These are phyloP conservation scores for Sparassis latifolia DNA, from an alignment of 1,284 basidiomycete genomes.

Conservation along the genomic window DNA sequence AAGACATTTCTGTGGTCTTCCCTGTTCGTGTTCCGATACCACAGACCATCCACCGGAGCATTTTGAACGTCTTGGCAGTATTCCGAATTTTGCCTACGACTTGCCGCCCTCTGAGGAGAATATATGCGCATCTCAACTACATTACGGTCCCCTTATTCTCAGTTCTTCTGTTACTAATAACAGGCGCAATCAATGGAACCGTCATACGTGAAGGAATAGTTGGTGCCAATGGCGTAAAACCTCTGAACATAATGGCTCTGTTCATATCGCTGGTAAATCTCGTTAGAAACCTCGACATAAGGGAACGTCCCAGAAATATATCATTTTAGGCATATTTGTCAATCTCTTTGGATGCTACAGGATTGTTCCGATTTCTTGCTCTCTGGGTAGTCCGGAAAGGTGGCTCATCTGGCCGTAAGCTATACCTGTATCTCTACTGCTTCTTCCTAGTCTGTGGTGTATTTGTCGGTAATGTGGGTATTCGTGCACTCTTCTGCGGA, in stretches of 20 bases:
- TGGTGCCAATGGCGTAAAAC: conserved; percentile 73
- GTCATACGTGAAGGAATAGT: conserved; percentile 69
- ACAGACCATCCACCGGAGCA: conserved; percentile 8
- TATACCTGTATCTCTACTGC: conserved; percentile 42
- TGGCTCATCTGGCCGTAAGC: conserved; percentile 58
- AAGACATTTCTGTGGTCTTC: conserved; percentile 60
- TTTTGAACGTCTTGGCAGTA: conserved; percentile 11
- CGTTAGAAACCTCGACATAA: background rate
- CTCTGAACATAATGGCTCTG: conserved; percentile 90
- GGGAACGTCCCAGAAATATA: background rate
- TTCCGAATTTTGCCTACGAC: conserved; percentile 23
- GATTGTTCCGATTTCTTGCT: conserved; percentile 81
- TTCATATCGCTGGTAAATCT: conserved; percentile 71
- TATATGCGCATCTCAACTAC: conserved; percentile 53
- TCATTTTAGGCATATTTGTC: conserved; percentile 79
- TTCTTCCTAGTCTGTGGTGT: conserved; percentile 63
- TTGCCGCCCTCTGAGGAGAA: conserved; percentile 17
- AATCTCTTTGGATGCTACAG: conserved; percentile 87
- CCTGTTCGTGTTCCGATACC: conserved; percentile 53
- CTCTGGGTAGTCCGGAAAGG: conserved; percentile 82
- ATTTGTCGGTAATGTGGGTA: conserved; percentile 72
- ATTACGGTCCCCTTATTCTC: conserved; percentile 75
- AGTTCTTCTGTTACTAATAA: conserved; percentile 74
- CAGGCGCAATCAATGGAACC: conserved; percentile 60
- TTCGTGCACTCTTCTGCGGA: background rate